Evolutionary conservation across 306 rosid genomes (phyloP), one percentile per base, ranked within the genome.

Genomic region (Cucurbita ficifolia): DNA sequence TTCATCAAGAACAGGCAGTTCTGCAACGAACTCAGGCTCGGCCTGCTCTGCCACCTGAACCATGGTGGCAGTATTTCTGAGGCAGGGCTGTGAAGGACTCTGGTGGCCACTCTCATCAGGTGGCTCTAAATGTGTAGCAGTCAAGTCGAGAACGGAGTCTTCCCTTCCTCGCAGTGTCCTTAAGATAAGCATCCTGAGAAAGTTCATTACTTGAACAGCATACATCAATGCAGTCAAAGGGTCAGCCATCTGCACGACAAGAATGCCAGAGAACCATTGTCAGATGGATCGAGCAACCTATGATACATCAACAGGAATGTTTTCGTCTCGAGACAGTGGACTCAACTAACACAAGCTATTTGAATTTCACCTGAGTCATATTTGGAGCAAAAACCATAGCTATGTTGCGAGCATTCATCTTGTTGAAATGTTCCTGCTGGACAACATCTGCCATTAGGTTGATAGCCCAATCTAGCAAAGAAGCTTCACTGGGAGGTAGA

Each of bases 301-400:
- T 51, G 14, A 50, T 49, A 29, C 29, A 35, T 16, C n/a, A 29
- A 29, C 43, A 70, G 59, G 19, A 17, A 16, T 18, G 33, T 16
- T 38, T 2, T 35, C 1, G 24, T 36, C 14, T 22, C 68, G 22
- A 29, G 40, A 57, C n/a, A 22, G n/a, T 61, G 46, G 51, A 65
- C 36, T 43, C 19, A 11, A 67, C 21, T 24, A 69, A 69, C 13
- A 22, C 1, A 14, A 43, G 61, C 42, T 3, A 19, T 39, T 73
- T 14, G 42, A 58, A 11, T 21, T 74, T 69, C 38, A 88, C 98
- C 90, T 87, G 89, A 83, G 98, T 93, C 98, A 93, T 93, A 84
- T 93, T 93, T 21, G 98, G 98, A 7, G 98, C 97, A 78, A 93
- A 93, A 88, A 93, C 96, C 97, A 88, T 86, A 75, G 97, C 97